Evolutionary conservation across 352 stramenopile genomes (phyloP).

Genomic region (Phytophthora podocarpi): DNA sequence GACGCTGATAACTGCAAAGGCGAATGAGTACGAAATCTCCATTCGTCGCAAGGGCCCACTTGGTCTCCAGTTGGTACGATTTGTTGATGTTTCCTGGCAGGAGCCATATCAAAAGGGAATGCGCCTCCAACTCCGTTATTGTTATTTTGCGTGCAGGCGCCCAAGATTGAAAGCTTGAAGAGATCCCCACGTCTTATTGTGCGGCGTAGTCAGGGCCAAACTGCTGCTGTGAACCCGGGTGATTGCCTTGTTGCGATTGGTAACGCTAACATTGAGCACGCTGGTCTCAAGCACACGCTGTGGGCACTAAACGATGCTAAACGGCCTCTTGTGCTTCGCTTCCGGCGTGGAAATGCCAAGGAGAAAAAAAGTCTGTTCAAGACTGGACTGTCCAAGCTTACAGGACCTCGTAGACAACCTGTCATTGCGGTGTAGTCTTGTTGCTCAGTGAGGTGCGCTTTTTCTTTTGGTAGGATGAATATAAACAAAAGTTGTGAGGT

Average conservation of each 20-base stretch:
- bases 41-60: conserved; percentile 64
- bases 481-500: conserved; percentile 26
- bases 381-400: conserved; percentile 40
- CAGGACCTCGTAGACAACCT: conserved; percentile 35
- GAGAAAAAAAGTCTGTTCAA: conserved; percentile 83
- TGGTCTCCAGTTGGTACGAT: conserved; percentile 66
- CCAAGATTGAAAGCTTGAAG: conserved; percentile 48
- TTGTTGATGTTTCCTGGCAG: not conserved
- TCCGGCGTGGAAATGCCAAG: conserved; percentile 77
- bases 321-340: conserved; percentile 77
- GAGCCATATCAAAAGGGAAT: too few relatives aligned
- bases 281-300: conserved; percentile 83
- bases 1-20: conserved; percentile 68
- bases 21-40: conserved; percentile 85
- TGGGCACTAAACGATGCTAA: conserved; percentile 84
- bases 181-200: conserved; percentile 78
- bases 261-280: conserved; percentile 85
- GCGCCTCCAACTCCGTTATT: conserved; percentile 13
- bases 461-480: conserved; percentile 27
- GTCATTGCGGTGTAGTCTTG: conserved; percentile 53
- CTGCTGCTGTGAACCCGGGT: conserved; percentile 76
- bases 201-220: conserved; percentile 69
- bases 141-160: conserved; percentile 34
- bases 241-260: conserved; percentile 84
- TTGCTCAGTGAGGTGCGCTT: not conserved